A percentile compares a stretch with the other conserved stretches of the same genome.
Conservation (phyloP, 441 rosid genomes). For the Pelargonium citronellum region DNA sequence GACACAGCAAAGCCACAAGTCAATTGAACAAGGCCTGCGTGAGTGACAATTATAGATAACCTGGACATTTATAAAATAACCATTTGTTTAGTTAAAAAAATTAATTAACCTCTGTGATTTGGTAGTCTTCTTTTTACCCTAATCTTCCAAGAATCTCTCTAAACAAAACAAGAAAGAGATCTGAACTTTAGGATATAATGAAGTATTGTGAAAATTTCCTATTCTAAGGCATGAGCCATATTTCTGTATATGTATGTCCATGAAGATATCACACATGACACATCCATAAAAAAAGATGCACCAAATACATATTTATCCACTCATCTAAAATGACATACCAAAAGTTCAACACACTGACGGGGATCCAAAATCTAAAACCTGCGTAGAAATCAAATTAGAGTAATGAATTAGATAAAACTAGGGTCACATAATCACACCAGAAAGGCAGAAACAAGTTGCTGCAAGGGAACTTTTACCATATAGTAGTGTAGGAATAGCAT, state of each 20-base stretch:
- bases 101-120: not conserved
- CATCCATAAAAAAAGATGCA: conserved; percentile 4
- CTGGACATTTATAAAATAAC: not conserved
- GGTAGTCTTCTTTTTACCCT: not conserved
- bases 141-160: not conserved
- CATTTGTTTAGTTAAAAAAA: too few species aligned
- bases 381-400: conserved; percentile 27
- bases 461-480: conserved; percentile 41
- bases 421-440: not conserved
- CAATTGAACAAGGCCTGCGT: not conserved
- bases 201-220: not conserved
- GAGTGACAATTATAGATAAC: not conserved
- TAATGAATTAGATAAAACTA: conserved; percentile 16
- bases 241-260: not conserved
- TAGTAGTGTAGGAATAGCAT: conserved; percentile 71
- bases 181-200: not conserved
- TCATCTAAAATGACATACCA: conserved; percentile 36
- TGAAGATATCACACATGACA: not conserved
- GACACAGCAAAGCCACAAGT: not conserved
- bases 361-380: conserved; percentile 95
- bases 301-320: not conserved
- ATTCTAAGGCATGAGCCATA: not conserved
- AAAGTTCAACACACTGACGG: conserved; percentile 77
- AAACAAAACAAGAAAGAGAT: not conserved
- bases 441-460: conserved; percentile 18